Evolutionary conservation across 345 rosid genomes (phyloP).

Genomic region (Streptanthus diversifolius): DNA sequence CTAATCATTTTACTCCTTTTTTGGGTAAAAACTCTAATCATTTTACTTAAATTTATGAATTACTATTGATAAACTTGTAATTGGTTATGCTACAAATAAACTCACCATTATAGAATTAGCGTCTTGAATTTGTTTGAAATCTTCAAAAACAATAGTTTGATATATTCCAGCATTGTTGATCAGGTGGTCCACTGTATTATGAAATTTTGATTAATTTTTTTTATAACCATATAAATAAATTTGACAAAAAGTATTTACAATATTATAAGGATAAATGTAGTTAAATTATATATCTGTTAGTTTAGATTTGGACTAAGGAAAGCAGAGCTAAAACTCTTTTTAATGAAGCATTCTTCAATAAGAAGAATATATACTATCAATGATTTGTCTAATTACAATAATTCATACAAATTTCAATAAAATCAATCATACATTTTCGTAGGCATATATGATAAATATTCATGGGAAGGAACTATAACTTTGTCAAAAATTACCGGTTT

Average conservation of each 20-base stretch:
- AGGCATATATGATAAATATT: too few relatives aligned
- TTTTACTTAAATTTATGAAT: neutral
- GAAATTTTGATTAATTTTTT: neutral
- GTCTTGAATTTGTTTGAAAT: conserved; percentile 12
- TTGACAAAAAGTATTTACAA: neutral
- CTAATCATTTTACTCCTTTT: too few relatives aligned
- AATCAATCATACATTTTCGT: too few relatives aligned
- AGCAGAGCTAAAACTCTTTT: too few relatives aligned
- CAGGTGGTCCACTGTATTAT: conserved; percentile 32
- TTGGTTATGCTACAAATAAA: neutral
- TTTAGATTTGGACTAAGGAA: neutral
- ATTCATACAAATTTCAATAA: too few relatives aligned
- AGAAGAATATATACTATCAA: too few relatives aligned
- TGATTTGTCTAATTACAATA: too few relatives aligned
- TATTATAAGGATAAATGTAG: too few relatives aligned
- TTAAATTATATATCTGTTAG: too few relatives aligned
- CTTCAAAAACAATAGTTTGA: conserved; percentile 15
- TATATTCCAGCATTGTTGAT: conserved; percentile 35
- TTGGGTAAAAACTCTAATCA: neutral
- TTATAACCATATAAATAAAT: neutral
- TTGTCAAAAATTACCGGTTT: too few relatives aligned
- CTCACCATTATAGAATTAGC: conserved; percentile 9
- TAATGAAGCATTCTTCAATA: too few relatives aligned
- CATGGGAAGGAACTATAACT: too few relatives aligned
- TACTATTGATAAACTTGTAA: neutral